These are phyloP conservation scores for Marasmius oreades DNA, from an alignment of 1,284 basidiomycete genomes.

Conservation along the genomic window DNA sequence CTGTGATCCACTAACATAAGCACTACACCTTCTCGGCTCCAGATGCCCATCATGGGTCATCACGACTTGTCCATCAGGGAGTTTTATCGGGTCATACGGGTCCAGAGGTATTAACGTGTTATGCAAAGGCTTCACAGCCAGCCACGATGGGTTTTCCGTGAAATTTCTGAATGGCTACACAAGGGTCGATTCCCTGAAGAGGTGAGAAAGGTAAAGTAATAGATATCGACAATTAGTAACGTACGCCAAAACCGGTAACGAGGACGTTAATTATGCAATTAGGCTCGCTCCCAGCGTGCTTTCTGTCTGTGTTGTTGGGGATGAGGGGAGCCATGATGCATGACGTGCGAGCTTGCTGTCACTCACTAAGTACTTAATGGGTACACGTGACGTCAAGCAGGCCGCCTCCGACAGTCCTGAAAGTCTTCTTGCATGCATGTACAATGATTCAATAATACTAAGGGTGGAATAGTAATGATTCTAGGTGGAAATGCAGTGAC, in stretches of 20 bases:
- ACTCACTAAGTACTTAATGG: background rate
- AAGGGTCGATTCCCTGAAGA: background rate
- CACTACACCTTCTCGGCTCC: background rate
- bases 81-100: conserved; percentile 6
- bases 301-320: background rate
- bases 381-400: background rate
- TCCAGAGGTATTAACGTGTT: conserved; percentile 35
- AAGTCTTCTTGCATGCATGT: too few species aligned
- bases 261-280: conserved; percentile 14
- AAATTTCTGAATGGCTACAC: conserved; percentile 47
- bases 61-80: conserved; percentile 9
- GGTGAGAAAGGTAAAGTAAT: background rate
- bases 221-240: background rate
- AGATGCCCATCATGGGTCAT: background rate
- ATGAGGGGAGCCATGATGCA: too few species aligned
- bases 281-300: background rate
- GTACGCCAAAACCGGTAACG: conserved; percentile 23
- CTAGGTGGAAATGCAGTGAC: too few species aligned
- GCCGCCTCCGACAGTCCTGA: too few species aligned
- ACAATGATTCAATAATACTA: too few species aligned
- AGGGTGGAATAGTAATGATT: too few species aligned
- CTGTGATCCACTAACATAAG: background rate
- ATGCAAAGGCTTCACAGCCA: conserved; percentile 48
- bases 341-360: background rate
- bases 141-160: conserved; percentile 53